Base-by-base conservation (phyloP, 164 flowering plant species). In the Litsea cubeba region DNA sequence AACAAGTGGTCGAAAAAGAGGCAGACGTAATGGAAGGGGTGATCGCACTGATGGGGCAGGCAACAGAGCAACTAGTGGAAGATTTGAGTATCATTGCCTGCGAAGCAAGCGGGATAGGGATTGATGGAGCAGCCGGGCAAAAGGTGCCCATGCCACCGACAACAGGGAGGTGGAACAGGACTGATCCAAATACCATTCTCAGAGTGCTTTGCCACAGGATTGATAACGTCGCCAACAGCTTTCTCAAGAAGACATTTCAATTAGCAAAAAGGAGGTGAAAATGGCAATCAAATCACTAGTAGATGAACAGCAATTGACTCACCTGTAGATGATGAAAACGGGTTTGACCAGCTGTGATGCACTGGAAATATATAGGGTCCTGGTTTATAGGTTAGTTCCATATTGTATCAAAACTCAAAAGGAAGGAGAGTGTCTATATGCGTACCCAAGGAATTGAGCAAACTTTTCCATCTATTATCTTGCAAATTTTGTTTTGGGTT, bases 71-170 rank as follows among this genome's bases (percentile, higher is more conserved):
- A 73, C 78, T 95, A 2, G 78, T 95, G 26, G 96, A 95, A 73
- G 99, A 93, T 72, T 92, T 93, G 80, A 90, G 91, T 78, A 87
- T 87, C 24, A 80, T 86, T 65, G 87, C 91, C 0, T 84, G 97
- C 62, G 95, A 91, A 72, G 85, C 87, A 2, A 87, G 91, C 65
- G 95, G 95, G 11, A 57, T 85, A 0, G 90, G 89, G 1, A 70
- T 83, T 5, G 78, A 78, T 60, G 69, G 69, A 28, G 69, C 8
- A 3, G 2, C 46, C 2, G 49, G 49, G 18, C 86, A 86, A 46
- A 90, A 80, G 78, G 80, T 92, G 40, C 93, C 95, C 0, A 88
- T 93, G 98, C 98, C 98, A 3, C 97, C 97, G 3, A 93, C 98
- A 12, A 93, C 99, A 7, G 99, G 98, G 50, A 75, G 85, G 68